Evolutionary conservation across 768 basidiomycete species (phyloP), one percentile per base, ranked within the genome.

Genomic region (Crepidotus variabilis): DNA sequence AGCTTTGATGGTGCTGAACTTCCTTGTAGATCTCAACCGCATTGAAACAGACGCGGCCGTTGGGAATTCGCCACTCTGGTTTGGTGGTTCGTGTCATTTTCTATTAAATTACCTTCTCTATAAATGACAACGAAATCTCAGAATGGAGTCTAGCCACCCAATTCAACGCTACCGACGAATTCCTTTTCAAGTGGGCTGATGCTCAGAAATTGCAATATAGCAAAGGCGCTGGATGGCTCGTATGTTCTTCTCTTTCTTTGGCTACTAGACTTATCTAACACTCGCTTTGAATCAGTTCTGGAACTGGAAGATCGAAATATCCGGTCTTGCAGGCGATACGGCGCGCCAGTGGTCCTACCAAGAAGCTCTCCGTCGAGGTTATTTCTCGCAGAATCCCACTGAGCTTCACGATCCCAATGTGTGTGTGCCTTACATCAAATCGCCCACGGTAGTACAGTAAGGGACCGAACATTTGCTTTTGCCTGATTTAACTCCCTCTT

Each of bases 271-370:
- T 49, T n/a, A 8, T 32, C 28, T 28, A 14, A 22, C 24, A 10
- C 34, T 52, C 0, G 36, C 20, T 34, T 18, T 43, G 50, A 20
- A 43, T 13, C 56, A 75, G 74, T 75, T 74, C 63, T 90, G 88
- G 88, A 88, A 83, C 68, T 90, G 90, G 75, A 87, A 86, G 63
- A 75, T 84, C 7, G 89, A 90, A 68, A 78, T 69, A 34, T 86
- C 84, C 1, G 53, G 53, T 1, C 56, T 71, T 22, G 80, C 82
- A 1, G 84, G 82, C 5, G 75, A 77, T 57, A 68, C 77, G 13
- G 77, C 79, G 23, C 72, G 86, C 13, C 80, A 88, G 71, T 88
- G 88, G 88, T 87, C 87, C 1, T 90, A 91, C 64, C 65, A 84
- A 23, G 81, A 88, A 50, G 88, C 82, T 16, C 65, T 87, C 16